Evolutionary conservation across 2,329 filamentous ascomycete genomes (phyloP).

Genomic region (Alternaria metachromatica): DNA sequence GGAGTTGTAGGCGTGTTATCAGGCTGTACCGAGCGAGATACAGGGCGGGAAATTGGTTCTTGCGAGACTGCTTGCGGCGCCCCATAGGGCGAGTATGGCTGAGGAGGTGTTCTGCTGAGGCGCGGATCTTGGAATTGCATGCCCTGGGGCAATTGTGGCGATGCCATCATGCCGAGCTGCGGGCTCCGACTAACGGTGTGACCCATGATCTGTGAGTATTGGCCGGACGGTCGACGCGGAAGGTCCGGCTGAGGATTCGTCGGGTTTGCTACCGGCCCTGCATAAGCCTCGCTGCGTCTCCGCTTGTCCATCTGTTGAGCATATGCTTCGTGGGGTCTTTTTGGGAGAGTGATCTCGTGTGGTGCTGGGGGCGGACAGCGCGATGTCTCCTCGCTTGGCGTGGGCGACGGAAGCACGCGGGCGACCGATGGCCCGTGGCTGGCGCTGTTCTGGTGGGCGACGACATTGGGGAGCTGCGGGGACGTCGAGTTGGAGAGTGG

Average conservation of each 20-base stretch:
- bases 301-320: neutral
- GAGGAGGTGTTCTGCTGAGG: conserved; percentile 4
- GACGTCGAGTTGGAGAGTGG: conserved; percentile 43
- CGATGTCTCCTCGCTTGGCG: conserved; percentile 63
- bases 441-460: conserved; percentile 9
- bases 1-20: neutral
- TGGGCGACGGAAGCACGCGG: conserved; percentile 65
- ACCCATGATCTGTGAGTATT: conserved; percentile 2
- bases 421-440: conserved; percentile 12
- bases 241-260: neutral
- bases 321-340: neutral
- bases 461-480: conserved; percentile 41
- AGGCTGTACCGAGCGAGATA: neutral
- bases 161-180: conserved; percentile 3
- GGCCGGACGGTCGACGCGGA: conserved; percentile 2
- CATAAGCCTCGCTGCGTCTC: neutral
- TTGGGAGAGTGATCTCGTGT: neutral
- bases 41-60: neutral
- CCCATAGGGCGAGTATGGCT: conserved; percentile 8
- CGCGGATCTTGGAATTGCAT: neutral
- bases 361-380: neutral
- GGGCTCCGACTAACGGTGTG: conserved; percentile 7
- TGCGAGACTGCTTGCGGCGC: neutral
- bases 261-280: neutral
- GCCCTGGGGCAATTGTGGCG: conserved; percentile 11